Evolutionary conservation across 495 filamentous ascomycete genomes (phyloP).

Genomic region (Penicillium goetzii): DNA sequence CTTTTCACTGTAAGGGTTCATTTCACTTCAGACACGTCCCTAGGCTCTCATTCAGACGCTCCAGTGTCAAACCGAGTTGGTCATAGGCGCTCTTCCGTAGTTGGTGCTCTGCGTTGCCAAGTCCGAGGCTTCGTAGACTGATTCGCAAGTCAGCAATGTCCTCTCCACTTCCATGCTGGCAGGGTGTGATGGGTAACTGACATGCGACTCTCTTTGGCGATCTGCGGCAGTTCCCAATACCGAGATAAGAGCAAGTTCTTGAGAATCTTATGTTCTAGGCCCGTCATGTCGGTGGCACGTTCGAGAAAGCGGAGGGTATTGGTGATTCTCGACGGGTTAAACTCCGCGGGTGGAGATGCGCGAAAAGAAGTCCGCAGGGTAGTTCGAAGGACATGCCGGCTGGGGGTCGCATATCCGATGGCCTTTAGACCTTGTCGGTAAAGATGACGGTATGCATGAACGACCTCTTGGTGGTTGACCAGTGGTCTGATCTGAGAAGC

Average conservation of each 20-base stretch:
- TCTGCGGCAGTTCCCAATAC: conserved; percentile 57
- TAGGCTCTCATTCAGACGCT: conserved; percentile 74
- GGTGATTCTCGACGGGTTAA: conserved; percentile 61
- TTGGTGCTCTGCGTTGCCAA: conserved; percentile 31
- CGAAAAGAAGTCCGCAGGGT: conserved; percentile 75
- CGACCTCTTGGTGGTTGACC: conserved; percentile 46
- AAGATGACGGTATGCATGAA: conserved; percentile 79
- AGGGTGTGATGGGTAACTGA: conserved; percentile 29
- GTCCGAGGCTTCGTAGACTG: conserved; percentile 39
- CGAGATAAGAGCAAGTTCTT: conserved; percentile 70
- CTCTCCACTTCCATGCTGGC: conserved; percentile 2
- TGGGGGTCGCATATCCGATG: conserved; percentile 78
- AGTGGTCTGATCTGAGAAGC: conserved; percentile 17
- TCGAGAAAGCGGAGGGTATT: conserved; percentile 81
- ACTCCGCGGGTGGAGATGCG: conserved; percentile 50
- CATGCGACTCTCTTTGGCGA: conserved; percentile 41
- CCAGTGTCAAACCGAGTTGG: conserved; percentile 68
- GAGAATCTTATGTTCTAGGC: conserved; percentile 80
- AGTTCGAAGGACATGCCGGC: conserved; percentile 66
- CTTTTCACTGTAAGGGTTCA: background rate
- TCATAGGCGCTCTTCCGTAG: conserved; percentile 46
- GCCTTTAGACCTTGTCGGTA: conserved; percentile 75
- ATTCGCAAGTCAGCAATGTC: conserved; percentile 26
- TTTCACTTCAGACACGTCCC: conserved; percentile 66
- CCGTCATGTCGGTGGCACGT: conserved; percentile 64